phyloP scores from a whole-genome alignment of 2,329 filamentous ascomycete genomes.

The Alternaria sp. region DNA sequence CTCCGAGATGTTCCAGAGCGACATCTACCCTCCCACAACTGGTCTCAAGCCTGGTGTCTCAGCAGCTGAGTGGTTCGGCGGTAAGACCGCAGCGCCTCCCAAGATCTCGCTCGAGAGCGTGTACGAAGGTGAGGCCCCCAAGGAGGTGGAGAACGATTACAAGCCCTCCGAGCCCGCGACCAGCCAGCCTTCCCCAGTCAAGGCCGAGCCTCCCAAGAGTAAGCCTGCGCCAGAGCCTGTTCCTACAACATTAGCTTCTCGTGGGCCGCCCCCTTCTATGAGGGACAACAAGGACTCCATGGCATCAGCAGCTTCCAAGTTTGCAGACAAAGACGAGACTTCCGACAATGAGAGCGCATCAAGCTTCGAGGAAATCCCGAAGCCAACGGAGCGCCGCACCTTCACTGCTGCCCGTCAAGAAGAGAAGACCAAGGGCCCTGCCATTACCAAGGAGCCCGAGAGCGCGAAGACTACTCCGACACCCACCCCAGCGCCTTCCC shows the following conservation, averaged over 20 bases:
- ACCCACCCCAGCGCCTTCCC: slow-evolving; percentile 42
- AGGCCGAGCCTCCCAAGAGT: slow-evolving; percentile 62
- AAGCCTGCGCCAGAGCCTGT: slow-evolving; percentile 52
- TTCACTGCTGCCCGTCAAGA: slow-evolving; percentile 49
- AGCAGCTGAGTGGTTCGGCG: slow-evolving; percentile 82
- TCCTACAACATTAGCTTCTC: slow-evolving; percentile 57
- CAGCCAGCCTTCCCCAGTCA: slow-evolving; percentile 54
- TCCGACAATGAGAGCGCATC: slow-evolving; percentile 71
- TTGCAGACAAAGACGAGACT: slow-evolving; percentile 77
- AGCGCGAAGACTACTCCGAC: slow-evolving; percentile 55
- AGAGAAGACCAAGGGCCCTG: slow-evolving; percentile 49
- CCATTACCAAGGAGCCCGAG: slow-evolving; percentile 52
- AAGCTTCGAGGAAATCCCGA: slow-evolving; percentile 86
- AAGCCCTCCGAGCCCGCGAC: slow-evolving; percentile 61
- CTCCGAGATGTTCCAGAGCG: slow-evolving; percentile 93
- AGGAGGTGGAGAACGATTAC: slow-evolving; percentile 76
- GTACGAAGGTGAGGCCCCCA: slow-evolving; percentile 82
- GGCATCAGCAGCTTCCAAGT: slow-evolving; percentile 83
- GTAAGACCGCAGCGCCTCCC: slow-evolving; percentile 82
- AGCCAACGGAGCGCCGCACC: slow-evolving; percentile 71
- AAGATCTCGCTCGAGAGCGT: slow-evolving; percentile 95
- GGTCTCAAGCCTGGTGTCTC: slow-evolving; percentile 83
- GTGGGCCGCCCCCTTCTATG: slow-evolving; percentile 71
- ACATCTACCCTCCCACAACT: slow-evolving; percentile 89
- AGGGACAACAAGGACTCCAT: slow-evolving; percentile 89